Conservation (phyloP, 192 early-diverging fungal genomes). For the Podochytrium sp. region DNA sequence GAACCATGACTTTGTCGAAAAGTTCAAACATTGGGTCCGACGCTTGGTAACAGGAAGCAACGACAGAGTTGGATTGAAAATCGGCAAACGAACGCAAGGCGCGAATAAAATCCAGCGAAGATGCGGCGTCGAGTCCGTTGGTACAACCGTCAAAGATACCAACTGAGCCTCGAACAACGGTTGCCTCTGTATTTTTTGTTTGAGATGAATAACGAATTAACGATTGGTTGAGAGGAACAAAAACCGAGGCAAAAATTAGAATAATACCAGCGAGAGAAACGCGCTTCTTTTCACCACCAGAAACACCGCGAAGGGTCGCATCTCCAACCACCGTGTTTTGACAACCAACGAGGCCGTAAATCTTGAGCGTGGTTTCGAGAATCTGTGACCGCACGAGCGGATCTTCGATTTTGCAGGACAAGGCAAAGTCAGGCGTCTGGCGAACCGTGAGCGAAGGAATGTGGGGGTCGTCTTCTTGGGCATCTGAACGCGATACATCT, state of each 20-base stretch:
- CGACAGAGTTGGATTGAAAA: constrained; percentile 50
- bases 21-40: constrained; percentile 74
- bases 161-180: constrained; percentile 26
- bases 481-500: constrained; percentile 74
- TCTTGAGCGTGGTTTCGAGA: constrained; percentile 40
- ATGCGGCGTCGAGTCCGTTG: constrained; percentile 78
- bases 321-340: constrained; percentile 62
- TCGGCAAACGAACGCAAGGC: constrained; percentile 77
- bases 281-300: constrained; percentile 85
- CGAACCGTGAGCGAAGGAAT: constrained; percentile 76
- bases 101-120: constrained; percentile 77
- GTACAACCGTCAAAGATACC: constrained; percentile 67
- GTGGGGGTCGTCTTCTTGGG: constrained; percentile 80
- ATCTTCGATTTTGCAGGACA: constrained; percentile 62
- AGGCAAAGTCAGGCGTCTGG: constrained; percentile 77
- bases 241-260: not conserved
- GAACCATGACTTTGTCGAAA: constrained; percentile 59
- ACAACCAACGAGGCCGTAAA: constrained; percentile 36
- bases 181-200: constrained; percentile 47
- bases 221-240: too few relatives aligned
- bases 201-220: not conserved
- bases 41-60: constrained; percentile 56
- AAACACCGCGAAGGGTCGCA: constrained; percentile 74
- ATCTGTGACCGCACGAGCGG: constrained; percentile 53
- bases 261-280: constrained; percentile 83